Evolutionary conservation across 2,329 filamentous ascomycete species (phyloP), one percentile per base, ranked within the genome.

Genomic region (Aspergillus sp.): DNA sequence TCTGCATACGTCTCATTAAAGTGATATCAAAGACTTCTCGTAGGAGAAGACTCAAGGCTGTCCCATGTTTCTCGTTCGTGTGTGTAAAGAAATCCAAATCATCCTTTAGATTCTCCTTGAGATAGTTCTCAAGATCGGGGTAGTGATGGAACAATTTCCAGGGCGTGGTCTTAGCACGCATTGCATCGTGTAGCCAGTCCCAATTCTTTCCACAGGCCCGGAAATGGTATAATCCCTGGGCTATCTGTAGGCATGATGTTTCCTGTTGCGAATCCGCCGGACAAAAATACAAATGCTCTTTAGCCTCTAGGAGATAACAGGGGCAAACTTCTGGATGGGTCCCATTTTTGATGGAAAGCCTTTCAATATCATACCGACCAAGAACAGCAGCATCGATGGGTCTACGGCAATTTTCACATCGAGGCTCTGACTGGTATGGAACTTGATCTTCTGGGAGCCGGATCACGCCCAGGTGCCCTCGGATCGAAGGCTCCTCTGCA

Each of bases 1-100:
- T 51, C 4, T 35, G 46, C 35, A 59, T 42, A 13, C 65, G 63
- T 44, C 61, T 53, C 5, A 57, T 50, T 4, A 69, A 60, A 1
- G 66, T 67, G 19, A 68, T 63, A 41, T 69, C 66, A 38, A 68
- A 59, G 1, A 68, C 59, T 20, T 65, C 66, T 30, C 64, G 52
- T 7, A 69, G 51, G 7, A 69, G 53, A 15, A 69, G 56, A 47
- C 63, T 67, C 15, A 68, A 45, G 19, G 61, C 23, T 3, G 66
- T 68, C n/a, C 63, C 59, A 39, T 66, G 62, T 2, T 44, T 43
- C 41, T 67, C 65, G 38, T 66, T 64, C 4, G 55, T 60, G 46
- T 61, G 56, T 0, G 53, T 50, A 6, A 63, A 52, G 42, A 57
- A 49, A 25, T 49, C 41, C 6, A 43, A 27, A 2, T 32, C 39